These are phyloP conservation scores for Trebouxia sp. DNA, from an alignment of 139 green algal genomes.

Conservation along the genomic window DNA sequence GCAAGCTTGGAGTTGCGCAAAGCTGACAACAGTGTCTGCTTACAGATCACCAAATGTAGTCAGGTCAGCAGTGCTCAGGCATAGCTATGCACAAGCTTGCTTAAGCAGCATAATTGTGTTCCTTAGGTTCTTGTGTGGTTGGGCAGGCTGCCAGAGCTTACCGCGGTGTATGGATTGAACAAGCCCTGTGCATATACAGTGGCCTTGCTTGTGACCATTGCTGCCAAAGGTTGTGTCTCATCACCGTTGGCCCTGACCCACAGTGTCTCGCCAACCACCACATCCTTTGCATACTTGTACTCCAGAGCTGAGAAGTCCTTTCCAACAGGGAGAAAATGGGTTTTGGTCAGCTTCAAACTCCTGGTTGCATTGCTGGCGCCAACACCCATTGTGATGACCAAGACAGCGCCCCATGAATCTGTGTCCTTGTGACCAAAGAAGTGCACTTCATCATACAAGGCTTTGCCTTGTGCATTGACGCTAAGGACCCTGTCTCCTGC, in stretches of 20 bases:
- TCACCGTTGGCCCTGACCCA: background rate
- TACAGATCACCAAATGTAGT: too few species aligned
- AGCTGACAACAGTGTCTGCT: too few species aligned
- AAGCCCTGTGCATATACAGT: background rate
- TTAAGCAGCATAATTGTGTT: too few species aligned
- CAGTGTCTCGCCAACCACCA: background rate
- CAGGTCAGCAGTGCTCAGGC: too few species aligned
- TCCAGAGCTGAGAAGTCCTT: background rate
- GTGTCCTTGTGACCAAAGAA: background rate
- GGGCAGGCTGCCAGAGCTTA: too few species aligned
- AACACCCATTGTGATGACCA: background rate
- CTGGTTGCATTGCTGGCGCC: background rate
- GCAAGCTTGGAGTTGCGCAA: too few species aligned
- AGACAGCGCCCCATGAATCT: background rate
- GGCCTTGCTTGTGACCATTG: background rate
- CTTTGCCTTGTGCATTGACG: background rate
- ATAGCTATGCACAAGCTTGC: too few species aligned
- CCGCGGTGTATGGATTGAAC: background rate
- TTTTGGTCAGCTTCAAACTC: background rate
- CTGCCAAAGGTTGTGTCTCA: background rate
- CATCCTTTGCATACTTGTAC: background rate
- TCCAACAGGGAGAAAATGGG: background rate
- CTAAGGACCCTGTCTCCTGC: background rate
- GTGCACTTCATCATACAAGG: background rate
- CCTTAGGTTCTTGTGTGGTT: too few species aligned